Percentiles rank a stretch among this genome's conserved stretches.
Conservation (phyloP, 306 rosid species). For the Rosa rugosa region DNA sequence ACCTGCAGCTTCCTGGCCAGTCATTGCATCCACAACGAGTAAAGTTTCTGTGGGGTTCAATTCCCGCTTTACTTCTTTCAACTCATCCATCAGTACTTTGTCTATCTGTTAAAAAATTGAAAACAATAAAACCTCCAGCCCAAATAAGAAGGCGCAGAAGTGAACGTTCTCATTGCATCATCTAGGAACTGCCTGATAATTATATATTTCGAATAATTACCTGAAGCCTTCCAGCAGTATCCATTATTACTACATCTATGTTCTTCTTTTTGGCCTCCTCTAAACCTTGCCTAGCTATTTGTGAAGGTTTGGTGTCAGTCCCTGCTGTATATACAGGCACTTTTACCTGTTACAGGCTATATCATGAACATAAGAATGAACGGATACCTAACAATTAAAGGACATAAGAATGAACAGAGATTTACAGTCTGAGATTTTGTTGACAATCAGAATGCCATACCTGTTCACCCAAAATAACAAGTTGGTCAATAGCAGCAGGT, state of each 20-base stretch:
- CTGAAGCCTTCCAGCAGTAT: constrained; percentile 99
- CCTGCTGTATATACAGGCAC: constrained; percentile 95
- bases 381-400: neutral
- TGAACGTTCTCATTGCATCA: neutral
- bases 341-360: constrained; percentile 71
- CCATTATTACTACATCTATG: constrained; percentile 84
- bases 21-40: constrained; percentile 99
- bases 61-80: constrained; percentile 79
- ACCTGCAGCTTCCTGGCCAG: constrained; percentile 99
- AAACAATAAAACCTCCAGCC: constrained; percentile 16
- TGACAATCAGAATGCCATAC: constrained; percentile 38
- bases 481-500: constrained; percentile 99
- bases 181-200: constrained; percentile 4
- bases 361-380: constrained; percentile 35
- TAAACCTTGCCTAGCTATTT: constrained; percentile 87
- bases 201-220: constrained; percentile 38
- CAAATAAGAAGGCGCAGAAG: constrained; percentile 3
- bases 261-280: constrained; percentile 91
- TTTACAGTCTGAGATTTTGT: neutral
- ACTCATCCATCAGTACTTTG: constrained; percentile 93
- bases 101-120: constrained; percentile 61
- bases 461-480: constrained; percentile 90
- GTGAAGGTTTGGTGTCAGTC: constrained; percentile 82
- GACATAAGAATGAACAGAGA: constrained; percentile 25
- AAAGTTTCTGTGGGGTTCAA: constrained; percentile 89